phyloP scores from a whole-genome alignment of 257 asterid species.

The Capsicum rhomboideum region DNA sequence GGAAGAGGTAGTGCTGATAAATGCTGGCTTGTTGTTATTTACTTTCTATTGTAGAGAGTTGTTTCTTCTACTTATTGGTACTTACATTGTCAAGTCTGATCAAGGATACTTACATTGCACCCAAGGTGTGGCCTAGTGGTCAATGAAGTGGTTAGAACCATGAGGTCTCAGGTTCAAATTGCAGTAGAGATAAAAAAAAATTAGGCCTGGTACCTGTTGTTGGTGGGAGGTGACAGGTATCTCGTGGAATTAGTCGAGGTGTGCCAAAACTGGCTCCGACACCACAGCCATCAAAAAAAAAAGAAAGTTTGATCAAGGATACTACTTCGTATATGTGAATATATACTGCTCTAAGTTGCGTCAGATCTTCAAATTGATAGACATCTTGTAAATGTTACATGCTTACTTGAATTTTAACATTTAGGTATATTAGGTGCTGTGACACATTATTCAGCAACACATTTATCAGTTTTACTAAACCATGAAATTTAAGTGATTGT shows the following conservation, averaged over 20 bases:
- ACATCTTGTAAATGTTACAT: neutral
- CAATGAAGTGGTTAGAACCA: neutral
- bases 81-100: neutral
- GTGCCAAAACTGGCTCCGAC: neutral
- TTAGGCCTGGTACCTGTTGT: neutral
- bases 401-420: neutral
- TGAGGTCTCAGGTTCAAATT: neutral
- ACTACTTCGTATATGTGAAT: neutral
- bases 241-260: neutral
- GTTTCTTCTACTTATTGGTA: neutral
- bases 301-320: neutral
- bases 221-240: neutral
- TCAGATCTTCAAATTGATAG: neutral
- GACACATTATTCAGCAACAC: neutral
- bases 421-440: neutral
- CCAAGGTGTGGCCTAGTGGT: neutral
- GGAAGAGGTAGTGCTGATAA: slow-evolving; percentile 16
- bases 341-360: neutral
- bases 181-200: neutral
- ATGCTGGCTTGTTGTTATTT: slow-evolving; percentile 15
- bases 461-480: neutral
- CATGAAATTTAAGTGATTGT: neutral
- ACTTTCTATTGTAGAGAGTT: neutral
- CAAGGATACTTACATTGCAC: neutral
- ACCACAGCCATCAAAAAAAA: neutral